phyloP scores from a whole-genome alignment of 495 filamentous ascomycete genomes.

The Aspergillus taichungensis region DNA sequence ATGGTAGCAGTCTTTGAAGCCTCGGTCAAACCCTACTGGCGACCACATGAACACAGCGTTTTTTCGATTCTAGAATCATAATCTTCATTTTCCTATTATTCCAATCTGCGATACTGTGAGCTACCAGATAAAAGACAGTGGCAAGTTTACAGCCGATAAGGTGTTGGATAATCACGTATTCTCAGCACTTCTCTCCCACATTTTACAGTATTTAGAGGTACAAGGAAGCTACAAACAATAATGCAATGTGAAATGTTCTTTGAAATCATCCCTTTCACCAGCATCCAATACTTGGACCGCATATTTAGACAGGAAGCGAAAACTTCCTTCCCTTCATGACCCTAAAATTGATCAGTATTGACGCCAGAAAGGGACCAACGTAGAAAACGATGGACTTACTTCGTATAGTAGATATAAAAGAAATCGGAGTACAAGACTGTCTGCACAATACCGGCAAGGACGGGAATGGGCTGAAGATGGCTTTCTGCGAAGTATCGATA shows the following conservation, averaged over 20 bases:
- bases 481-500: conserved; percentile 73
- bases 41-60: too few species aligned
- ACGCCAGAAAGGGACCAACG: neutral
- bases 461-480: conserved; percentile 72
- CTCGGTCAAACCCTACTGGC: too few species aligned
- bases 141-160: too few species aligned
- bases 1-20: too few species aligned
- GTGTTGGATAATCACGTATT: neutral
- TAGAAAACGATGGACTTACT: conserved; percentile 41
- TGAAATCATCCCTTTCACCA: neutral
- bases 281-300: neutral
- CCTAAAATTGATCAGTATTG: conserved; percentile 26
- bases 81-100: too few species aligned
- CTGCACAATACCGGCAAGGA: conserved; percentile 82
- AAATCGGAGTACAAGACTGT: conserved; percentile 96
- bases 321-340: conserved; percentile 85
- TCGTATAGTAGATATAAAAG: conserved; percentile 98
- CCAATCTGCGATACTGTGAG: too few species aligned
- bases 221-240: too few species aligned
- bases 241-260: too few species aligned
- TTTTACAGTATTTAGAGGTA: too few species aligned
- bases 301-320: conserved; percentile 64
- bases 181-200: too few species aligned
- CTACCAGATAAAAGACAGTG: too few species aligned
- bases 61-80: too few species aligned